A percentile compares a stretch with the other conserved stretches of the same genome.
Conservation (phyloP, 1,284 basidiomycete genomes). For the Ustilago loliicola region DNA sequence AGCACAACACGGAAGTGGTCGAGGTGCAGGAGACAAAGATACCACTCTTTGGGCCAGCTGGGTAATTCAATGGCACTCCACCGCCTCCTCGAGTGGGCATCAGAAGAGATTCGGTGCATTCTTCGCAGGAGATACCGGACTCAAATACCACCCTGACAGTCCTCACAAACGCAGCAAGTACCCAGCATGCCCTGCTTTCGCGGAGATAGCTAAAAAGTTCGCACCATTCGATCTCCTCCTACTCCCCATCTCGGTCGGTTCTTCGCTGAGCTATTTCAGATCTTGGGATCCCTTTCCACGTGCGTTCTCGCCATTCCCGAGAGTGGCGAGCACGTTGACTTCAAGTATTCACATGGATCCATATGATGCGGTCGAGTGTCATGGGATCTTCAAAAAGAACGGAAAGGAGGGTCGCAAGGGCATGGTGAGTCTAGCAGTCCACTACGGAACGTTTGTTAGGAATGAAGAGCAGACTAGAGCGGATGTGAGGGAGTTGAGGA, state of each 20-base stretch:
- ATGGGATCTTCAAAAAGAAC: constrained; percentile 23
- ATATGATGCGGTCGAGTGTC: constrained; percentile 54
- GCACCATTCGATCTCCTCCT: constrained; percentile 56
- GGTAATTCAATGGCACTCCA: constrained; percentile 46
- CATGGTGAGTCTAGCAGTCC: constrained; percentile 47
- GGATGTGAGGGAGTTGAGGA: constrained; percentile 51
- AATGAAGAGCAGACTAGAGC: constrained; percentile 54
- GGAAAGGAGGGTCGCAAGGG: constrained; percentile 8
- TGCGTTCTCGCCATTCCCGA: constrained; percentile 52
- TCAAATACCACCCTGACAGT: constrained; percentile 55
- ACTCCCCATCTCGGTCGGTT: constrained; percentile 65
- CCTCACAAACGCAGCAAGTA: constrained; percentile 40
- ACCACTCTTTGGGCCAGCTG: constrained; percentile 64
- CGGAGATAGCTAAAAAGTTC: constrained; percentile 45
- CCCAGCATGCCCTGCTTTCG: constrained; percentile 64
- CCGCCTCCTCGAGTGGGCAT: not conserved
- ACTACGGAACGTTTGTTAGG: constrained; percentile 59
- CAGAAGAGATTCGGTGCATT: constrained; percentile 54
- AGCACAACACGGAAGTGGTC: constrained; percentile 66
- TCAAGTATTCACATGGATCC: constrained; percentile 63
- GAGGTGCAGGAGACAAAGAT: constrained; percentile 56
- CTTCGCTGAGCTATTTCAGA: constrained; percentile 49
- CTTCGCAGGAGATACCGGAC: constrained; percentile 67
- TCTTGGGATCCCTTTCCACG: constrained; percentile 62
- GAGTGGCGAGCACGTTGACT: constrained; percentile 49